Base-by-base conservation (phyloP, 768 basidiomycete genomes). In the Trametes meyenii region DNA sequence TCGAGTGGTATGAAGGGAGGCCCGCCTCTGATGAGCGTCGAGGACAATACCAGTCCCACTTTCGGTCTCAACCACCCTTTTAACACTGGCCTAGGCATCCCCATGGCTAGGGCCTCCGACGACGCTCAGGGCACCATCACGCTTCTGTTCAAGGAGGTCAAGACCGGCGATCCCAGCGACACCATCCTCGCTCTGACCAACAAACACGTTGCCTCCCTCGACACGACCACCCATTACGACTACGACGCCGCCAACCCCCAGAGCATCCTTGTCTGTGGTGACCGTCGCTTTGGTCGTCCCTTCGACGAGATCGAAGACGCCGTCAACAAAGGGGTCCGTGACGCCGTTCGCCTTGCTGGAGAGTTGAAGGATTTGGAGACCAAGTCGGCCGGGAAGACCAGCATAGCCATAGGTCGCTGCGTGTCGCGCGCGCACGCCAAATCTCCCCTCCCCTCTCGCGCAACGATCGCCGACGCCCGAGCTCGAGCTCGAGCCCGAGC, bases 1-100 rank as follows among this genome's bases (percentile, higher is more conserved):
- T 79, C 12, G 76, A 78, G 54, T 79, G 76, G 77, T 70, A 70
- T 63, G 73, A 78, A 58, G 76, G 64, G 66, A 49, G n/a, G n/a
- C n/a, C n/a, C n/a, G n/a, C n/a, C n/a, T n/a, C n/a, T n/a, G n/a
- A n/a, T n/a, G n/a, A n/a, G n/a, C n/a, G n/a, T n/a, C n/a, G n/a
- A n/a, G n/a, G n/a, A n/a, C n/a, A n/a, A n/a, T n/a, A n/a, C n/a
- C n/a, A n/a, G 60, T 11, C 49, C 49, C 13, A 29, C 23, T 6
- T 48, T 48, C 24, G 46, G 46, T 23, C 23, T 48, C 2, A 48
- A 48, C 17, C 46, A 50, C 23, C 16, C 45, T 46, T 39, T 79
- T 49, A 79, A 73, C 45, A 43, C 74, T 70, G 54, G 62, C 58
- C 77, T 75, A 56, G 72, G 66, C 5, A 48, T 79, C 56, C 75